Percentiles rank a stretch among this genome's conserved stretches.
Conservation (phyloP, 257 asterid genomes). For the Paraleonurus japonicus region DNA sequence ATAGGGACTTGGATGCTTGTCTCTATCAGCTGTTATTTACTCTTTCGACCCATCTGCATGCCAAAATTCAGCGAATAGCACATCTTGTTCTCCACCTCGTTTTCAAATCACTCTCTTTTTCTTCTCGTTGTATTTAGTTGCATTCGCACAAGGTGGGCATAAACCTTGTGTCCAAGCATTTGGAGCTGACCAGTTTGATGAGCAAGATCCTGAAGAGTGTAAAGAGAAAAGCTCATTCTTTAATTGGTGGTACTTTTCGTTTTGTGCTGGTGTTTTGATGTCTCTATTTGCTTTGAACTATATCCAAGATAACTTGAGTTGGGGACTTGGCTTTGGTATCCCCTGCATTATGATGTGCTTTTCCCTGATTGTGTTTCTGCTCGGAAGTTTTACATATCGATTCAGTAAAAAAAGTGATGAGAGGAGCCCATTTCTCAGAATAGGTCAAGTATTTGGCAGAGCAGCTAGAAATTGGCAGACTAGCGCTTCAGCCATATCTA, state of each 20-base stretch:
- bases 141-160: constrained; percentile 74
- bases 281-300: constrained; percentile 48
- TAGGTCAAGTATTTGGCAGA: constrained; percentile 48
- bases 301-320: constrained; percentile 65
- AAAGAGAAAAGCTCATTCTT: constrained; percentile 76
- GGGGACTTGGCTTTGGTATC: constrained; percentile 81
- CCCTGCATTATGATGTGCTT: constrained; percentile 61
- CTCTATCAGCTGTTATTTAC: constrained; percentile 47
- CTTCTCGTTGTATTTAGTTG: constrained; percentile 53
- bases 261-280: constrained; percentile 39
- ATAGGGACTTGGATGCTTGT: constrained; percentile 49
- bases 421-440: constrained; percentile 49
- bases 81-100: constrained; percentile 46
- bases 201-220: constrained; percentile 45
- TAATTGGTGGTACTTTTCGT: constrained; percentile 69
- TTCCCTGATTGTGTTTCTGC: constrained; percentile 45
- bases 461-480: constrained; percentile 49
- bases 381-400: constrained; percentile 58
- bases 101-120: constrained; percentile 48
- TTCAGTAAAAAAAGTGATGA: constrained; percentile 35
- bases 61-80: constrained; percentile 20
- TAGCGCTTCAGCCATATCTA: constrained; percentile 26
- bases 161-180: constrained; percentile 76
- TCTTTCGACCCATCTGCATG: constrained; percentile 35
- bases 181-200: constrained; percentile 77